Base-by-base conservation (phyloP, 78 protist species). In the Dictyostelium capitatum region DNA sequence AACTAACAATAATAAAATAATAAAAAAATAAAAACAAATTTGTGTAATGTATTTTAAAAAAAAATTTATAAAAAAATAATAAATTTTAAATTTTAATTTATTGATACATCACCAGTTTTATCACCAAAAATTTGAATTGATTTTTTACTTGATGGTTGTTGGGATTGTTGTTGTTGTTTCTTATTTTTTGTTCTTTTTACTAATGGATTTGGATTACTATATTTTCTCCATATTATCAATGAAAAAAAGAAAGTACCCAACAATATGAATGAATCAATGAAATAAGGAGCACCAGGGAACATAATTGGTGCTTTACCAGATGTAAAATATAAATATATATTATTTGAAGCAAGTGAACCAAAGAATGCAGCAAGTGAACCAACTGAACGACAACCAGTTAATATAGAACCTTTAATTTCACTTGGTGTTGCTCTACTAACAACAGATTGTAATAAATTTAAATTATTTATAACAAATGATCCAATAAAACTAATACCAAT, bases 341-440 rank as follows among this genome's bases (percentile, higher is more conserved):
- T 62, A 25, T 19, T 11, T 7, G 70, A 30, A 25, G 70, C 70
- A 0, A 62, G 28, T 4, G 70, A 62, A 11, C 70, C 70, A 12
- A 62, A 25, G 37, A 62, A 62, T 5, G 32, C 70, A 10, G 70
- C 70, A 0, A 62, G 14, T 10, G 70, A n/a, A 1, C 70, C 70
- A 5, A 75, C 46, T 6, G 92, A 32, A 32, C 56, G 41, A n/a
- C 50, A 65, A 14, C 92, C 83, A 7, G 83, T 47, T 32, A 85
- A 47, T 12, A 85, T 62, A 3, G 83, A 37, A 46, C 91, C 91
- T 73, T 72, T 77, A 41, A 83, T 54, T 48, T 83, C 72, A 0
- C 74, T 23, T 41, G 91, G 91, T 5, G 91, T 53, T n/a, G 82
- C 65, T 37, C 74, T 83, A 8, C 73, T 53, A 6, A 83, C 56